Base-by-base conservation (phyloP, 2,329 filamentous ascomycete species). In the Verticillium zaregamsianum region DNA sequence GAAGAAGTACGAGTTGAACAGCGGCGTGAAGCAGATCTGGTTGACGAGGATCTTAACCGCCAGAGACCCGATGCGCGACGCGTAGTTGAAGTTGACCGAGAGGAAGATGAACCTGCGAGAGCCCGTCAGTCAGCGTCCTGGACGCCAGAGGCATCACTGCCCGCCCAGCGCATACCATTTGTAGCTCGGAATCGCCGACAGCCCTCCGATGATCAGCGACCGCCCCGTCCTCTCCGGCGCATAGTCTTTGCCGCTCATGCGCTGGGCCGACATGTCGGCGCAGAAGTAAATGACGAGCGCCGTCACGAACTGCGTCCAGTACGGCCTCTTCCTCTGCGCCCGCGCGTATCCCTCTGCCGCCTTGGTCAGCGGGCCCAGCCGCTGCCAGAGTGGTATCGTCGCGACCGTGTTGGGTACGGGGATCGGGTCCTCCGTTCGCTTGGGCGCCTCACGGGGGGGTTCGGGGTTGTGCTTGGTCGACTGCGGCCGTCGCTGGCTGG, bases 1-100 rank as follows among this genome's bases (percentile, higher is more conserved):
- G 74, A 96, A 91, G 77, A 96, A 96, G 74, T 91, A 92, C 28
- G 86, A 82, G 75, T 91, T 94, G 79, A 96, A 96, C 11, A 90
- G 70, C 1, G 94, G 92, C 1, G 93, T 92, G 77, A 96, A 97
- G 68, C 87, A 77, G 14, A 84, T 73, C 77, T 97, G 93, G 76
- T 93, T 95, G 40, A 97, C 82, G 49, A 83, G 72, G 62, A 97
- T 91, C 76, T 97, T 96, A 61, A 87, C 86, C 33, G 81, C 80
- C 35, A 97, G 81, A 2, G 90, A 93, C 57, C 91, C 75, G 40
- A 85, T 68, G 67, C 88, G 89, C 33, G 90, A 93, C 8, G 86
- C 68, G 76, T 91, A 96, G 78, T 97, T 97, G 83, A 97, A 97
- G 75, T 88, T 84, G 63, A 86, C 82, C 52, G 90, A 89, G 15